These are phyloP conservation scores for Claviceps africana DNA, from an alignment of 2,329 filamentous ascomycete species.

Conservation along the genomic window DNA sequence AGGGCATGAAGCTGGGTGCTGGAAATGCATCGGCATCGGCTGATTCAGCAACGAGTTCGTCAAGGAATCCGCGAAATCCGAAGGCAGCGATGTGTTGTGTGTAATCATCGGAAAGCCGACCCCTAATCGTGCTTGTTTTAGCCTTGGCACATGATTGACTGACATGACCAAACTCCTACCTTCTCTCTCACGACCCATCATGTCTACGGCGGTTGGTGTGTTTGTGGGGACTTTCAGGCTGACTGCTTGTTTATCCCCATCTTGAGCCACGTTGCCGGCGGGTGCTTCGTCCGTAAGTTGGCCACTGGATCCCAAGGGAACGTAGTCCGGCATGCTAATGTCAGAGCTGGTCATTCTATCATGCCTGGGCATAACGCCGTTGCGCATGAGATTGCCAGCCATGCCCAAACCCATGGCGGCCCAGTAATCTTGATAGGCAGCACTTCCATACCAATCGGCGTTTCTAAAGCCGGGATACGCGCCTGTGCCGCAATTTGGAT, in stretches of 20 bases:
- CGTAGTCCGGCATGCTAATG: constrained; percentile 29
- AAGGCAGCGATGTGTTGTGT: constrained; percentile 9
- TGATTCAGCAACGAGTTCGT: constrained; percentile 36
- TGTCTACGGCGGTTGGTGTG: constrained; percentile 21
- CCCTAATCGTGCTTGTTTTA: constrained; percentile 1
- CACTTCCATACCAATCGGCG: constrained; percentile 12
- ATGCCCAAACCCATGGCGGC: constrained; percentile 9
- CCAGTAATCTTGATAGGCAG: constrained; percentile 17
- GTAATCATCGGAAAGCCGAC: constrained; percentile 10
- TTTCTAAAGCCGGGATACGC: background rate
- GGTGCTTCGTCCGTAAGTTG: constrained; percentile 5
- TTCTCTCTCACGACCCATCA: constrained; percentile 6
- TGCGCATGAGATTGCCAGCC: constrained; percentile 4
- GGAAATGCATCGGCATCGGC: constrained; percentile 24
- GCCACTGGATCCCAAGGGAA: constrained; percentile 8
- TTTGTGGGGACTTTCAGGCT: constrained; percentile 27
- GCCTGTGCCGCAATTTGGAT: constrained; percentile 5
- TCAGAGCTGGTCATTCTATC: constrained; percentile 21
- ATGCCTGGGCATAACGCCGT: constrained; percentile 8
- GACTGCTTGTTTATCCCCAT: constrained; percentile 14
- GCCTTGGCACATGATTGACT: background rate
- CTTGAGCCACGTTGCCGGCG: constrained; percentile 16
- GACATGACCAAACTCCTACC: constrained; percentile 6
- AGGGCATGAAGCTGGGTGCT: constrained; percentile 14
- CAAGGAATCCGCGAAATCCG: constrained; percentile 28